phyloP scores from a whole-genome alignment of 2,329 filamentous ascomycete species.

The Fusarium protoensiforme region DNA sequence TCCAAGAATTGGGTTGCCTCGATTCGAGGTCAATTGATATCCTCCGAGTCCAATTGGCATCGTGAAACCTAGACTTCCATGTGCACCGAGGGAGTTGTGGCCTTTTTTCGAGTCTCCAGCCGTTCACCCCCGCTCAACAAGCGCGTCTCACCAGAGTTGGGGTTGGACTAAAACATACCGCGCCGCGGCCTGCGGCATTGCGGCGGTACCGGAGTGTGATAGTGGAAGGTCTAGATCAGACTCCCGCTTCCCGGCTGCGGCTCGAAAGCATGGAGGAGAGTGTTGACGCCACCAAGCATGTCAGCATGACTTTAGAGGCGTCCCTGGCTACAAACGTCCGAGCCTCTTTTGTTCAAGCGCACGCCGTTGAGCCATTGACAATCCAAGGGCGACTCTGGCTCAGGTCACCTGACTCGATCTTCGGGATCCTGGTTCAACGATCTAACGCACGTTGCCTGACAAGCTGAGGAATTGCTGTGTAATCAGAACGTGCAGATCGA shows the following conservation, averaged over 20 bases:
- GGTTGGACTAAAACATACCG: constrained; percentile 14
- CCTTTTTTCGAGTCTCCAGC: not conserved
- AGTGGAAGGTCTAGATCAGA: constrained; percentile 11
- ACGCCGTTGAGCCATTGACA: not conserved
- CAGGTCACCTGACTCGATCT: constrained; percentile 22
- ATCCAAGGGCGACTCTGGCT: not conserved
- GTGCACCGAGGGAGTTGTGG: not conserved
- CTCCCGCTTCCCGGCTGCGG: constrained; percentile 27
- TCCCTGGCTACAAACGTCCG: constrained; percentile 9
- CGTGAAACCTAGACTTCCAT: not conserved
- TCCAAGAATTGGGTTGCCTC: not conserved
- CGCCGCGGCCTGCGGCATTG: constrained; percentile 12
- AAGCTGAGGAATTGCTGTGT: not conserved
- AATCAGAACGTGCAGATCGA: not conserved
- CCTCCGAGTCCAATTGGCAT: constrained; percentile 16
- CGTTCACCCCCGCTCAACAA: constrained; percentile 25
- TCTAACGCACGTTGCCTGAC: not conserved
- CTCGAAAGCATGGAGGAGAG: constrained; percentile 22
- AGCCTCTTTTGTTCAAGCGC: constrained; percentile 1
- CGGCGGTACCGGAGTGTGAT: constrained; percentile 7
- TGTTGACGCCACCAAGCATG: constrained; percentile 35
- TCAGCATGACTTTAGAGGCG: constrained; percentile 29
- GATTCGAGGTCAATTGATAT: constrained; percentile 16
- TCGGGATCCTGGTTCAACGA: not conserved
- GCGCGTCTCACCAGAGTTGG: constrained; percentile 21